Conservation (phyloP, 768 basidiomycete species). For the Terana coerulea region DNA sequence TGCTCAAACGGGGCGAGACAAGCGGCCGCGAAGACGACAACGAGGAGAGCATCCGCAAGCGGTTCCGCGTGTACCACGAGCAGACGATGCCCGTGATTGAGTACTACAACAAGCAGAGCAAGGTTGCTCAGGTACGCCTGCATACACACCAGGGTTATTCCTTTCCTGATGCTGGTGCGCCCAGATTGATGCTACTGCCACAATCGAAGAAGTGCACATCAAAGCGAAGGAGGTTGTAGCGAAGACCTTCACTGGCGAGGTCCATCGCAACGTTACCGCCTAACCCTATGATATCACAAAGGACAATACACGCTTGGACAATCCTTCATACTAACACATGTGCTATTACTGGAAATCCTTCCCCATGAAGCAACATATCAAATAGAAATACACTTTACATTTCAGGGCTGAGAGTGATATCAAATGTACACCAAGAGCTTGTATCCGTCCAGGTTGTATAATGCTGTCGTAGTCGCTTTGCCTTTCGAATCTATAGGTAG, state of each 20-base stretch:
- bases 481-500: conserved; percentile 59
- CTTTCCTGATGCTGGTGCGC: not conserved
- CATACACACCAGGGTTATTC: not conserved
- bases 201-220: conserved; percentile 69
- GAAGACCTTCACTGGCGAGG: conserved; percentile 37
- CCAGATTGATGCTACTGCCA: conserved; percentile 68
- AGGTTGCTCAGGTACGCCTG: conserved; percentile 69
- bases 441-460: not conserved
- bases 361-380: no score
- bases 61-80: conserved; percentile 92
- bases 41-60: conserved; percentile 88
- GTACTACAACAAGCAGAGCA: conserved; percentile 61
- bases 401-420: not conserved
- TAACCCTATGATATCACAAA: conserved; percentile 7
- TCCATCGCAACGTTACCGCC: conserved; percentile 21
- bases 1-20: conserved; percentile 89
- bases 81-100: conserved; percentile 94
- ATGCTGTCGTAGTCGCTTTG: conserved; percentile 32
- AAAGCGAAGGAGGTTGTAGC: conserved; percentile 53
- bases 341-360: no score
- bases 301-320: no score
- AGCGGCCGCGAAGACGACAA: conserved; percentile 97
- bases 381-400: no score
- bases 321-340: no score
- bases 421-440: conserved; percentile 5